Conservation (phyloP, 352 stramenopile species). For the Globisporangium irregulare region DNA sequence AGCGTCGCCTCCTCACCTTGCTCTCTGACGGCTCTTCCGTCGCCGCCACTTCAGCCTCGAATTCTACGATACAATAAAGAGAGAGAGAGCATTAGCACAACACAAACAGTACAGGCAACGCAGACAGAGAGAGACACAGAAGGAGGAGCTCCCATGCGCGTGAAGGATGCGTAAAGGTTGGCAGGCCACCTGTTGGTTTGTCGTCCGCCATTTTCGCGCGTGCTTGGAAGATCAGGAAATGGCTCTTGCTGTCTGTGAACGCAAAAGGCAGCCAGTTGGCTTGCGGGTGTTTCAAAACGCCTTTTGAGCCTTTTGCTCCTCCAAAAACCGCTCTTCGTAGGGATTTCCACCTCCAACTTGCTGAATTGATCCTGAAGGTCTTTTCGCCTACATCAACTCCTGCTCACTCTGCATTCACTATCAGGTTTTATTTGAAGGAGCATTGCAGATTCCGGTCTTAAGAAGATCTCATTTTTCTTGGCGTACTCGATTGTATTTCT, state of each 20-base stretch:
- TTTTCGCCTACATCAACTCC: too few species aligned
- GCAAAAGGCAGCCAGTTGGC: not conserved
- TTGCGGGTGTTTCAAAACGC: not conserved
- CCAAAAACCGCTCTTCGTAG: not conserved
- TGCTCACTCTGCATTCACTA: too few species aligned
- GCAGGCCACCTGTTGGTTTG: not conserved
- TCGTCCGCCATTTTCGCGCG: constrained; percentile 1
- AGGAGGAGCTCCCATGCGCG: not conserved
- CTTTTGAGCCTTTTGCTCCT: too few species aligned
- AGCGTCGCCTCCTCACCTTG: not conserved
- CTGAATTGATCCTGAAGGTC: constrained; percentile 6
- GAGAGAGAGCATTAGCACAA: not conserved
- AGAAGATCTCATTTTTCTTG: too few species aligned
- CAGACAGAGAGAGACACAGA: not conserved
- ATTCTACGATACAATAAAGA: not conserved
- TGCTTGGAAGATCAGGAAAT: not conserved
- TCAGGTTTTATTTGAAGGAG: too few species aligned
- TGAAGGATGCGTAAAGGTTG: too few species aligned
- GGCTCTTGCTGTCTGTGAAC: not conserved
- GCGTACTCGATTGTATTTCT: too few species aligned
- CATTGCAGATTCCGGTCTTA: too few species aligned
- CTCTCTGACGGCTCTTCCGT: not conserved
- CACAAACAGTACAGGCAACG: too few species aligned
- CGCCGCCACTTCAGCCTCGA: constrained; percentile 1
- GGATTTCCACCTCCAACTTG: too few species aligned